Base-by-base conservation (phyloP, 23 red algal species). In the Chondrus crispus region DNA sequence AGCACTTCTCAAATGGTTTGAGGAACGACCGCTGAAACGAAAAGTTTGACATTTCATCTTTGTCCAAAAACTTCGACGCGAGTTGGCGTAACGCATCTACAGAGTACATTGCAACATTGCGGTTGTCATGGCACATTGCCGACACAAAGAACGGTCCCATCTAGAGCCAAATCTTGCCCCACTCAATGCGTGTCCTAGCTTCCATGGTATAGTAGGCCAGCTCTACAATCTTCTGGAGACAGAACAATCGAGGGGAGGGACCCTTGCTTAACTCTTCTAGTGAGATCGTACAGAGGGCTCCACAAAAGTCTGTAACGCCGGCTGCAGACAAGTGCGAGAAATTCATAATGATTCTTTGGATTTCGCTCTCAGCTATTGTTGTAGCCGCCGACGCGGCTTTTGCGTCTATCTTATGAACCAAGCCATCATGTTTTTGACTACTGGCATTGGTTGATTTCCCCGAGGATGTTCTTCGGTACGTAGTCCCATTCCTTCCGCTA, bases 11-110 rank as follows among this genome's bases (percentile, higher is more conserved):
- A 49, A 98, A 95, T 8, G 97, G 97, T 38, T 88, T 87, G 26
- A 98, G 84, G 66, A 98, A 93, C 13, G 74, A 64, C 29, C 92
- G 77, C 78, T 98, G 97, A 43, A 98, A 98, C 26, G 81, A 89
- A 87, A 94, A 98, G 66, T 98, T 95, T 40, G 88, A 84, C 26
- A 98, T 76, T 74, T 96, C 97, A 29, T 96, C 88, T 51, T 95
- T 87, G n/a, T 86, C 91, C 6, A 94, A 69, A 81, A 98, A 96
- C 85, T 98, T 96, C 50, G 85, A 78, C 12, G 97, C 47, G 30
- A 95, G 77, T 62, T 98, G 87, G 26, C 85, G 68, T 13, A 98
- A 52, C 5, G 91, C 93, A 85, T 96, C 93, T 12, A 96, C 46
- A 12, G 97, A 88, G 77, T 92, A 96, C 44, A 87, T 81, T 19